Percentiles rank a stretch among this genome's conserved stretches.
Conservation (phyloP, 2,329 filamentous ascomycete species). For the Colletotrichum falcatum region DNA sequence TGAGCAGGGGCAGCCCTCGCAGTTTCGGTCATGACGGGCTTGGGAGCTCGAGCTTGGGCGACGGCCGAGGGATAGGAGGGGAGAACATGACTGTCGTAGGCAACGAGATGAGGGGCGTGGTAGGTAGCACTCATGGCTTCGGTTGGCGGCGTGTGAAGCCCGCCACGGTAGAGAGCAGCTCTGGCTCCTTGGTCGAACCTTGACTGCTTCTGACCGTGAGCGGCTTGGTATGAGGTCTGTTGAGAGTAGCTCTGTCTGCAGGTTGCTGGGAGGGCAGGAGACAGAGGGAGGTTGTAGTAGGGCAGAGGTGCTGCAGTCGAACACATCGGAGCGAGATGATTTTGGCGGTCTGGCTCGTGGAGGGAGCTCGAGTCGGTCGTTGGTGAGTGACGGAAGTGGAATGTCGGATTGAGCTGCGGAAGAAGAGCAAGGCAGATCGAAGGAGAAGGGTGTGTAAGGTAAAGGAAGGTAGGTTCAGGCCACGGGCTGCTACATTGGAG, state of each 20-base stretch:
- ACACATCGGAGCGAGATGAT: conserved; percentile 45
- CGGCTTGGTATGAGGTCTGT: conserved; percentile 4
- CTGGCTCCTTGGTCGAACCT: conserved; percentile 36
- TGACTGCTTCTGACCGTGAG: conserved; percentile 23
- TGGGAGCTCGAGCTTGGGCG: conserved; percentile 50
- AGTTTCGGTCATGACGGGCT: conserved; percentile 50
- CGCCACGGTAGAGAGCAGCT: conserved; percentile 49
- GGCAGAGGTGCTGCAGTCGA: conserved; percentile 41
- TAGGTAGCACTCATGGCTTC: conserved; percentile 68
- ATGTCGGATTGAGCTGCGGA: neutral
- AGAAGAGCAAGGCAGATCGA: too few species aligned
- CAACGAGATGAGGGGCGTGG: conserved; percentile 58
- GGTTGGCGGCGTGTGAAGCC: conserved; percentile 63
- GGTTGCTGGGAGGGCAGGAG: conserved; percentile 35
- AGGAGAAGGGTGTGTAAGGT: neutral
- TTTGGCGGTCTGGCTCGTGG: conserved; percentile 17
- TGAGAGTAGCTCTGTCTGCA: conserved; percentile 34
- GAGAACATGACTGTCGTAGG: conserved; percentile 60
- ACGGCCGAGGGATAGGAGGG: conserved; percentile 54
- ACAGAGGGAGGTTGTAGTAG: conserved; percentile 40
- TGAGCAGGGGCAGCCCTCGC: conserved; percentile 47
- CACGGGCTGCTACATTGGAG: conserved; percentile 24
- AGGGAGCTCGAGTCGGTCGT: conserved; percentile 16
- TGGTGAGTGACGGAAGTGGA: neutral
- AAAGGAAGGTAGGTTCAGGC: neutral